Evolutionary conservation across 768 basidiomycete genomes (phyloP), one percentile per base, ranked within the genome.

Genomic region (Sarcomyxa edulis): DNA sequence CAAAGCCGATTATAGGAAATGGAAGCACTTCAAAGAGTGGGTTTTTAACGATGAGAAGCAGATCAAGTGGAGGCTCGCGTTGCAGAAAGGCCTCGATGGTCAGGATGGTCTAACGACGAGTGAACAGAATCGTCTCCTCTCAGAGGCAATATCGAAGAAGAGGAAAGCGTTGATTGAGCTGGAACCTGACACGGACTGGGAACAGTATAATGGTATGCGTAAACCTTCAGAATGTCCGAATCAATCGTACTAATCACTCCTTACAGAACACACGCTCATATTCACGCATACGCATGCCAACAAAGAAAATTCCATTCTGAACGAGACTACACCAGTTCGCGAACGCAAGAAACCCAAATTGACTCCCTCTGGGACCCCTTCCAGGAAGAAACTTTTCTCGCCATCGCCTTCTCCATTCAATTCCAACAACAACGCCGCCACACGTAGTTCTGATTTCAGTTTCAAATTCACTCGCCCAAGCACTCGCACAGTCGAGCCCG

Each of bases 1-100:
- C 54, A 66, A 71, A 43, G 42, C 45, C 14, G 74, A 83, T 51
- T 78, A 69, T 55, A 68, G 68, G 52, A 71, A 65, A 41, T 82
- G 76, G 75, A 56, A 56, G 29, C 50, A 48, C 11, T 64, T 74
- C 47, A 68, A 68, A 35, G 44, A 54, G 20, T 76, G 67, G 69
- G 46, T 74, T 4, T 62, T 62, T 32, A 49, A 59, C 23, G 49
- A 49, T 3, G 50, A 60, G 8, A 47, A 55, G 26, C 36, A 45
- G 11, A 53, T 53, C n/a, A 27, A 37, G 18, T n/a, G n/a, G n/a
- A n/a, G n/a, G n/a, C n/a, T n/a, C n/a, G n/a, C n/a, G n/a, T n/a
- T n/a, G n/a, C n/a, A n/a, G n/a, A n/a, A 21, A 21, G 32, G 32
- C 1, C 24, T 32, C 19, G 24, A 32, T 15, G 28, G 55, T n/a